Base-by-base conservation (phyloP, 345 rosid species). In the Eutrema japonicum region DNA sequence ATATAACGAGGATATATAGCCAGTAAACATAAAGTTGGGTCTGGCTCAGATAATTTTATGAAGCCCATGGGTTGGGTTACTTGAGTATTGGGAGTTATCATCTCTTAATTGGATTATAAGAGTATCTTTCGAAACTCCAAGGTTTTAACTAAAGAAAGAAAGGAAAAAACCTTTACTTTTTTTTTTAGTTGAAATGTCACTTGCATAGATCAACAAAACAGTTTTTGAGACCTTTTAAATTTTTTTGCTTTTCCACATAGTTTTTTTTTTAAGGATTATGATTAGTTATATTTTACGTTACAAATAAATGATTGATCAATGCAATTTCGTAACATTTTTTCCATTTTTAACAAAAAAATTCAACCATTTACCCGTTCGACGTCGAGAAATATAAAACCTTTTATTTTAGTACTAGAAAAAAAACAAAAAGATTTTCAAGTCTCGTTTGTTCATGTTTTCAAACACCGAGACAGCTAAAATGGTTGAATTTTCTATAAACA, bases 391-490 rank as follows among this genome's bases (percentile, higher is more conserved):
- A 27, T 9, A 4, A 26, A 27, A 48, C 22, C 26, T 27, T 42
- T 0, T 42, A 12, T 8, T 12, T 22, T 22, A 22, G 26, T 22
- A 22, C 26, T 22, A 22, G 26, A 22, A 2, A 22, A 22, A 22
- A 22, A 22, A 22, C 26, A 22, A 22, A 22, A 27, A 12, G 8
- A 14, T 32, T 45, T 46, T 63, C 53, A 63, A 4, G 9, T 14
- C 12, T 14, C 30, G 10, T 46, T 22, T 48, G 6, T 35, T 11
- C 58, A 22, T 37, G 18, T 51, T 65, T 49, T 49, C 58, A 49
- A 35, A 66, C 41, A 49, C 49, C 49, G n/a, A 47, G 48, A 14
- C 50, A 32, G 29, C 61, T 62, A 29, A 48, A 29, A 16, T 61
- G 42, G 41, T 16, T 16, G 16, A 16, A 16, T 16, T 16, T 16